A percentile compares a stretch with the other conserved stretches of the same genome.
Evolutionary conservation across 306 rosid species (phyloP).

Genomic region (Benincasa hispida): DNA sequence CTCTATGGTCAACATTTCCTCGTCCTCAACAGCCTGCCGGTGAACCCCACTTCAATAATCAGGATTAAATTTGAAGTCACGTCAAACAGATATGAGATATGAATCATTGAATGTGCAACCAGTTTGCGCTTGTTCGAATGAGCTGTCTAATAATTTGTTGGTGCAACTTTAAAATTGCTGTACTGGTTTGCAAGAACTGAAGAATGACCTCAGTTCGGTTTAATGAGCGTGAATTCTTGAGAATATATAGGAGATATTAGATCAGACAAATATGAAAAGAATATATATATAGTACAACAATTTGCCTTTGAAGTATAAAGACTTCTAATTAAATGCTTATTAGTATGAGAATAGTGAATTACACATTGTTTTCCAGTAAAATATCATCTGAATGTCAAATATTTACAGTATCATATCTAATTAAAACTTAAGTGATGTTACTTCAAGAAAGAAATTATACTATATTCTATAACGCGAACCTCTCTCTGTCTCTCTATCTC

Average conservation of each 20-base stretch:
- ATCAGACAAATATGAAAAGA: too few species aligned
- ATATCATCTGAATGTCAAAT: too few species aligned
- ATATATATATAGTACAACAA: too few species aligned
- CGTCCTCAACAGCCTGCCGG: neutral
- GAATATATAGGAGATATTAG: too few species aligned
- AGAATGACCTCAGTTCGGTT: neutral
- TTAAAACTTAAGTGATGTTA: too few species aligned
- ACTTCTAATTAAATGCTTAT: neutral
- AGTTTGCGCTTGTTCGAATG: neutral
- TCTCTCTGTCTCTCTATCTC: too few species aligned
- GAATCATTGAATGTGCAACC: neutral
- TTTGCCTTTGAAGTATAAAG: too few species aligned
- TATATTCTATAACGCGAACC: too few species aligned
- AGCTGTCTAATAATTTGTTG: neutral
- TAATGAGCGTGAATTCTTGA: neutral
- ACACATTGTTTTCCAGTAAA: too few species aligned
- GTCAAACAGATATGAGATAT: neutral
- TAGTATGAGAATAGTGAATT: neutral
- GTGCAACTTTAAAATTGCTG: neutral
- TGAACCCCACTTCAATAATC: constrained; percentile 2
- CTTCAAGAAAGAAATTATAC: too few species aligned
- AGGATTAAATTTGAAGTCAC: neutral
- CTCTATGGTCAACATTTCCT: neutral
- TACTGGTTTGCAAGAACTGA: neutral
- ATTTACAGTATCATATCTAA: neutral